phyloP scores from a whole-genome alignment of 495 filamentous ascomycete species.

The Usnea hakonensis region DNA sequence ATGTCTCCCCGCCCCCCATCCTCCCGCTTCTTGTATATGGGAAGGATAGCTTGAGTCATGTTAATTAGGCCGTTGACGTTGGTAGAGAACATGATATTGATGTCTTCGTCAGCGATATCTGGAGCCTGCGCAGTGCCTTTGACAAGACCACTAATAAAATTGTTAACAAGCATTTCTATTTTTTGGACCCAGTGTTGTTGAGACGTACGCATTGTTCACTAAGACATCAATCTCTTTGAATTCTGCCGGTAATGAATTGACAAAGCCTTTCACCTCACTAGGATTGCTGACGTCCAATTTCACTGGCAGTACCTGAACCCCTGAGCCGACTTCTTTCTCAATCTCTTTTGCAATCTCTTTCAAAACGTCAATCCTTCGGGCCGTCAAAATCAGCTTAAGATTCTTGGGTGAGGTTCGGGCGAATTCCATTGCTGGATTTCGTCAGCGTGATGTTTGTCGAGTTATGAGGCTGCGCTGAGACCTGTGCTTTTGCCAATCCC shows the following conservation, averaged over 20 bases:
- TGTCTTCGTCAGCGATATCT: conserved; percentile 73
- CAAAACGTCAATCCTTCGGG: conserved; percentile 70
- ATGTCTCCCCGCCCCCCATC: conserved; percentile 84
- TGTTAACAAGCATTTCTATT: neutral
- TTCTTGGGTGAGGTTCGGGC: conserved; percentile 73
- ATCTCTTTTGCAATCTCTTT: conserved; percentile 73
- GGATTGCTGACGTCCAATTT: conserved; percentile 82
- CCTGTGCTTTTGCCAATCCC: conserved; percentile 75
- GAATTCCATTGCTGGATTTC: conserved; percentile 66
- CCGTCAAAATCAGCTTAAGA: conserved; percentile 81
- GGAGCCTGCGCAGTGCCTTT: conserved; percentile 83
- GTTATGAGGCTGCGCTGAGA: neutral
- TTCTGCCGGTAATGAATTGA: conserved; percentile 65
- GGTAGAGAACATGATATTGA: conserved; percentile 79
- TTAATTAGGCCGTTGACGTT: conserved; percentile 93
- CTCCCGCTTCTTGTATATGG: conserved; percentile 70
- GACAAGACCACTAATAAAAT: conserved; percentile 61
- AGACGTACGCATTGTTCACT: conserved; percentile 91
- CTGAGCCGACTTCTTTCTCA: conserved; percentile 65
- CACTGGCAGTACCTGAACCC: conserved; percentile 72
- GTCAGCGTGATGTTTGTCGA: conserved; percentile 13
- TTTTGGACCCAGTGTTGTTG: neutral
- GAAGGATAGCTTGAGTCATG: conserved; percentile 90
- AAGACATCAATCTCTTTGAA: conserved; percentile 83
- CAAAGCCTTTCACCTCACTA: conserved; percentile 67